phyloP scores from a whole-genome alignment of 208 protist species.

The Leishmania braziliensis region DNA sequence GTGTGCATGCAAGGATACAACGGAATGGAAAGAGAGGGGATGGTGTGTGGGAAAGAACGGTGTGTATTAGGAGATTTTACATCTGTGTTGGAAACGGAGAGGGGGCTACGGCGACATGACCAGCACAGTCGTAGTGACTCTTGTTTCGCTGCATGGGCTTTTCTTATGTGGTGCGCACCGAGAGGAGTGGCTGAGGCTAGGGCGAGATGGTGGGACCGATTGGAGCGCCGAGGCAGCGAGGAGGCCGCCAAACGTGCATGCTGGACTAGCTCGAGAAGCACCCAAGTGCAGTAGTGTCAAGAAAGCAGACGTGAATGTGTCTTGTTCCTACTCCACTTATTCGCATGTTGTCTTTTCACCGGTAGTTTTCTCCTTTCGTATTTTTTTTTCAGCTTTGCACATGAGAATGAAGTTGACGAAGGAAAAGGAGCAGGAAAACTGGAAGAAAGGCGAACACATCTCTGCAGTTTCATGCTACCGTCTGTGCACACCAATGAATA shows the following conservation, averaged over 20 bases:
- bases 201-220: background rate
- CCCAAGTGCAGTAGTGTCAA: background rate
- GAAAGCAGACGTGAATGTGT: background rate
- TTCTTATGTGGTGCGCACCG: too few species aligned
- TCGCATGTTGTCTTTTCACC: background rate
- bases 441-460: background rate
- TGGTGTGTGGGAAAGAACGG: background rate
- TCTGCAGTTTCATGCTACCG: background rate
- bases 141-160: too few species aligned
- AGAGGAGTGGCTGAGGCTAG: background rate
- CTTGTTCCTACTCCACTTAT: background rate
- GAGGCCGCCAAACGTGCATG: background rate
- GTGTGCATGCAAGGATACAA: too few species aligned
- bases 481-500: background rate
- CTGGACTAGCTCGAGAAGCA: background rate
- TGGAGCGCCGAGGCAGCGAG: background rate
- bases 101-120: background rate
- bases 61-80: background rate
- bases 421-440: background rate
- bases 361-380: background rate
- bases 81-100: background rate
- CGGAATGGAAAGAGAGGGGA: background rate
- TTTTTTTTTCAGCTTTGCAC: background rate
- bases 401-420: background rate
- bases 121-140: background rate